Conservation (phyloP, 805 yeast species). For the Cyberlindnera samutprakarnensis region DNA sequence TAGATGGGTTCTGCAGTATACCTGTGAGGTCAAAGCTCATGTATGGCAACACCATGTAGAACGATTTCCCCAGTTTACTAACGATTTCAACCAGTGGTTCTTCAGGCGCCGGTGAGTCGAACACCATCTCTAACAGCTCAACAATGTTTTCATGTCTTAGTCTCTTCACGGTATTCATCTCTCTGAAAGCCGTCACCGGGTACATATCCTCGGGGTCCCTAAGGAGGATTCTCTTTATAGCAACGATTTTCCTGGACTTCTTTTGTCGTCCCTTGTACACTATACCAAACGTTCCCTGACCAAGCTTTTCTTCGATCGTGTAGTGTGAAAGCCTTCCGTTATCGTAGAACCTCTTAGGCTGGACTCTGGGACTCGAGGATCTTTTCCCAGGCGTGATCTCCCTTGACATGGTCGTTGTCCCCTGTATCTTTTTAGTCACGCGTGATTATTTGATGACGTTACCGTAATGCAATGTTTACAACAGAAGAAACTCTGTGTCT, state of each 20-base stretch:
- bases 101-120: slow-evolving; percentile 30
- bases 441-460: no score
- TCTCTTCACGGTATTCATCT: slow-evolving; percentile 71
- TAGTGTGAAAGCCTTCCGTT: slow-evolving; percentile 24
- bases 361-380: background rate
- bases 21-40: slow-evolving; percentile 93
- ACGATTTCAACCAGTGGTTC: slow-evolving; percentile 9
- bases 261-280: slow-evolving; percentile 67
- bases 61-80: slow-evolving; percentile 27
- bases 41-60: slow-evolving; percentile 87
- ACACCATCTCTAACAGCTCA: slow-evolving; percentile 72
- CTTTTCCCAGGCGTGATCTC: slow-evolving; percentile 3
- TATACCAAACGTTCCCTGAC: slow-evolving; percentile 86
- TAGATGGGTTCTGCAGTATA: slow-evolving; percentile 68
- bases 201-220: slow-evolving; percentile 43
- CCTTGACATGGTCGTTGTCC: no score
- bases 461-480: no score
- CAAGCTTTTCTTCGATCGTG: slow-evolving; percentile 38
- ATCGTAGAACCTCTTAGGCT: slow-evolving; percentile 5
- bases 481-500: no score
- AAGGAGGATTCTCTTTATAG: slow-evolving; percentile 73
- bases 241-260: slow-evolving; percentile 52
- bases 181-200: slow-evolving; percentile 93
- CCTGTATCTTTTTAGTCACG: no score
- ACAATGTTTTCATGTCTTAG: slow-evolving; percentile 66